Evolutionary conservation across 2,329 filamentous ascomycete genomes (phyloP), one percentile per base, ranked within the genome.

Genomic region (Pseudocercospora cruenta): DNA sequence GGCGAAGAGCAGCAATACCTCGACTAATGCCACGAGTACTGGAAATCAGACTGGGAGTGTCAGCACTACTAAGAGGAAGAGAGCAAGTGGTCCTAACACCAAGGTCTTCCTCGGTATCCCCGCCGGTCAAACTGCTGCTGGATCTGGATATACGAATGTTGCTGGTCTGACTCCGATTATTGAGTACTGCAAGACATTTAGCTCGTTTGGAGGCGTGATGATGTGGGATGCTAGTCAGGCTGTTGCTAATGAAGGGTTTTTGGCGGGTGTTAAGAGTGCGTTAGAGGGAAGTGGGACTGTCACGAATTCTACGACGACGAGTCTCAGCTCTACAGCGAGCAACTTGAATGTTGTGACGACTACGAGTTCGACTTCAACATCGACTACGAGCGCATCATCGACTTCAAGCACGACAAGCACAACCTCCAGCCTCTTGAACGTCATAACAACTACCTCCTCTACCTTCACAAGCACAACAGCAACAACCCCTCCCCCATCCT

Each of bases 171-270:
- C 66, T 28, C 45, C 60, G 6, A 68, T 78, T n/a, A 71, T 77
- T n/a, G 68, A 71, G 28, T 70, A 72, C n/a, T 75, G 73, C n/a
- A 74, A 71, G 67, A 66, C 64, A 1, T 72, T 77, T 49, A 67
- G 66, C 0, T 80, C 78, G 64, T 76, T 82, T 67, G 80, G 79
- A 0, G 79, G 79, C 0, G 72, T 80, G 4, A 81, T 80, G 78
- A 74, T 80, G 66, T 81, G 79, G 79, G 79, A 79, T 71, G 74
- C 86, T 88, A 76, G 82, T 91, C 77, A 78, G 68, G 77, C 75
- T 8, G 72, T 71, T 58, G 73, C 73, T 1, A 79, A 80, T 58
- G 39, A 24, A 2, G 72, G 70, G 6, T 78, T 76, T 36, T 57
- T 77, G 49, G 58, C 43, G 12, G 68, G 67, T 2, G 71, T 76